Conservation (phyloP, 805 yeast genomes). For the Scheffersomyces spartinae region DNA sequence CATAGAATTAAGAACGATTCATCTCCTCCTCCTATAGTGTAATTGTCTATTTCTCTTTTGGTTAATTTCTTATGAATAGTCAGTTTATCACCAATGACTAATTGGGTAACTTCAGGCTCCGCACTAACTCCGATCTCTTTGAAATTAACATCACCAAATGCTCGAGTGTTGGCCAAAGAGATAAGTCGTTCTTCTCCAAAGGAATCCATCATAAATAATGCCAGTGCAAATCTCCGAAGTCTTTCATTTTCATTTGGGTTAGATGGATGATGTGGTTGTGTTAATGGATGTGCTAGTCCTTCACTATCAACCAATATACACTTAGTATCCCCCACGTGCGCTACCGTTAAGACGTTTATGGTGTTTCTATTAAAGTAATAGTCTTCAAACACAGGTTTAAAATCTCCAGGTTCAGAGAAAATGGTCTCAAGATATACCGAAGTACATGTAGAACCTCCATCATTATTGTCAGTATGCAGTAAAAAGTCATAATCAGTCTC, state of each 20-base stretch:
- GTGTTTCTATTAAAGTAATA: constrained; percentile 59
- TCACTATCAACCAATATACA: constrained; percentile 72
- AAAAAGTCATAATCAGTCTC: constrained; percentile 55
- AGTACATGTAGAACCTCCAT: constrained; percentile 67
- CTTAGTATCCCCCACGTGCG: constrained; percentile 90
- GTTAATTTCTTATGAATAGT: constrained; percentile 26
- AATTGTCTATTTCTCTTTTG: constrained; percentile 19
- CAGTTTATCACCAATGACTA: constrained; percentile 46
- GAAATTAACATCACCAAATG: constrained; percentile 81
- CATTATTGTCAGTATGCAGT: constrained; percentile 19
- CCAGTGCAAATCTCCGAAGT: constrained; percentile 46
- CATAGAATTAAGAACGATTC: constrained; percentile 78
- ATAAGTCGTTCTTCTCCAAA: constrained; percentile 87
- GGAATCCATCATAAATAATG: constrained; percentile 70
- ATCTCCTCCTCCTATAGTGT: constrained; percentile 56
- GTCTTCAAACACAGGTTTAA: constrained; percentile 18
- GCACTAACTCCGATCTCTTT: constrained; percentile 81
- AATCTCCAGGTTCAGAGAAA: constrained; percentile 15
- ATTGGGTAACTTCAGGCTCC: constrained; percentile 79
- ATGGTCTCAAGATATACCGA: constrained; percentile 46
- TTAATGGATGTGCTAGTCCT: constrained; percentile 72
- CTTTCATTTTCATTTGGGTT: constrained; percentile 69
- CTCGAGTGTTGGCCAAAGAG: constrained; percentile 79
- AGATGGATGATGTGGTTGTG: constrained; percentile 79
- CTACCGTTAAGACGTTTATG: constrained; percentile 57